phyloP scores from a whole-genome alignment of 257 asterid species.

The Lithospermum erythrorhizon region DNA sequence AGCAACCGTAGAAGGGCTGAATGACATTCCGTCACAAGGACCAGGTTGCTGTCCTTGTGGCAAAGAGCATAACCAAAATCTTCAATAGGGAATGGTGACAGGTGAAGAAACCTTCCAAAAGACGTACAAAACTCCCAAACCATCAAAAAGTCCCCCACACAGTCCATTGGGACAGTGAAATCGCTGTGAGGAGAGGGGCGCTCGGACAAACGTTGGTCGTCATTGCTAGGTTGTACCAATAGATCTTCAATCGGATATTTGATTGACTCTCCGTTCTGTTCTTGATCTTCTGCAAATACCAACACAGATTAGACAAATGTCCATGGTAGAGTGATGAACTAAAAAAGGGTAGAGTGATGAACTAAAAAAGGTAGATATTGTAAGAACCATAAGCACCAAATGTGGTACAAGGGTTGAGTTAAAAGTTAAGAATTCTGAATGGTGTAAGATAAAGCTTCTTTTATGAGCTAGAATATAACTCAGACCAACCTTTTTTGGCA shows the following conservation, averaged over 20 bases:
- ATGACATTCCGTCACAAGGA: conserved; percentile 65
- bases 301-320: conserved; percentile 8
- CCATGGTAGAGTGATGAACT: background rate
- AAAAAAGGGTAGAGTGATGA: no score
- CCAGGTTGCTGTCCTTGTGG: conserved; percentile 61
- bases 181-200: conserved; percentile 63
- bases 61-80: conserved; percentile 82
- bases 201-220: conserved; percentile 45
- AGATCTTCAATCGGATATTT: conserved; percentile 86
- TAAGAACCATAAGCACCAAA: background rate
- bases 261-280: conserved; percentile 28
- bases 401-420: background rate
- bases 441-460: no score
- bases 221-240: conserved; percentile 53
- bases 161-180: conserved; percentile 62
- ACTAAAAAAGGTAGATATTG: background rate
- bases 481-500: background rate
- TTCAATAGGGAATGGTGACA: conserved; percentile 86
- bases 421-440: background rate
- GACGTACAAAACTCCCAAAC: conserved; percentile 88
- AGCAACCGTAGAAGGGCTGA: conserved; percentile 73
- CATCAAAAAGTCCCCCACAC: conserved; percentile 82
- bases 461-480: background rate
- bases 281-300: conserved; percentile 35
- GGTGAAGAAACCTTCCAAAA: conserved; percentile 53